A percentile compares a stretch with the other conserved stretches of the same genome.
These are phyloP conservation scores for Rhizophagus prolifer DNA, from an alignment of 192 early-diverging fungal genomes.

Conservation along the genomic window DNA sequence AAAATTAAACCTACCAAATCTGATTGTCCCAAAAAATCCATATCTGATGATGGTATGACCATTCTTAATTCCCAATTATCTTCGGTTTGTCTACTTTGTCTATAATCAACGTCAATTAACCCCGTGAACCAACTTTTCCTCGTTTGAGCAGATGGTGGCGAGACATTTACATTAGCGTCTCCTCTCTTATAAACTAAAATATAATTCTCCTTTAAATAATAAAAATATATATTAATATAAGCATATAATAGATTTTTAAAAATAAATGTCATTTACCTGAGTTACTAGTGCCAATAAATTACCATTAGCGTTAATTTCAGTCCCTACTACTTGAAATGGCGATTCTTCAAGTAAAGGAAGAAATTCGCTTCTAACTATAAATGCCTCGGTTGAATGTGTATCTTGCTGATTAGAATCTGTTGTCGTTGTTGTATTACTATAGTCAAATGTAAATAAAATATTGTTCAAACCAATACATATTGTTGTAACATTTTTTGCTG, in stretches of 20 bases:
- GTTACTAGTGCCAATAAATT: constrained; percentile 11
- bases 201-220: constrained; percentile 4
- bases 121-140: not conserved
- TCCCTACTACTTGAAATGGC: constrained; percentile 5
- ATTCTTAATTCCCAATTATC: constrained; percentile 17
- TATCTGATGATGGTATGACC: constrained; percentile 8
- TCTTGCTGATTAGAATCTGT: not conserved
- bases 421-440: not conserved
- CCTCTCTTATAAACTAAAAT: constrained; percentile 16
- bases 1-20: constrained; percentile 5
- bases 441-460: constrained; percentile 11
- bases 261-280: constrained; percentile 8
- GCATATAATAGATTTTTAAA: not conserved
- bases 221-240: not conserved
- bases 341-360: not conserved
- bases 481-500: constrained; percentile 4
- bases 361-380: constrained; percentile 12
- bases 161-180: not conserved
- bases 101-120: not conserved
- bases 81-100: not conserved
- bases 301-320: constrained; percentile 11
- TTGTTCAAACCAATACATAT: constrained; percentile 11
- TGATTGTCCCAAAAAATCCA: not conserved
- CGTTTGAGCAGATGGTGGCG: not conserved
- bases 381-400: constrained; percentile 5